Evolutionary conservation across 208 protist genomes (phyloP).

Genomic region (Crithidia brevicula): DNA sequence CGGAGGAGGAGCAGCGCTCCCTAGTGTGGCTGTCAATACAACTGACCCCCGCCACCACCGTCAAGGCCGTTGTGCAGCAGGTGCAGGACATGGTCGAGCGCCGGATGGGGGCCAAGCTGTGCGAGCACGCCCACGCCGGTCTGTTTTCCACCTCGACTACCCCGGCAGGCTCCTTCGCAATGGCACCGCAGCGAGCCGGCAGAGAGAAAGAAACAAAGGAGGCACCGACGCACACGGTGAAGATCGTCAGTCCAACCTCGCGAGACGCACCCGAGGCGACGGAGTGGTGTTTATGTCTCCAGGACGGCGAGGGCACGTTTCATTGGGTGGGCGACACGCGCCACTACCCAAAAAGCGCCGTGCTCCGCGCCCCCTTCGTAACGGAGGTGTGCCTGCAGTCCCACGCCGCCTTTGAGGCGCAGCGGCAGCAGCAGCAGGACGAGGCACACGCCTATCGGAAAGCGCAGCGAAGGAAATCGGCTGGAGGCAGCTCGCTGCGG

Average conservation of each 20-base stretch:
- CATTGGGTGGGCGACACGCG: conserved; percentile 38
- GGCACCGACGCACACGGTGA: too few species aligned
- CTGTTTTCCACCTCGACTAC: conserved; percentile 7
- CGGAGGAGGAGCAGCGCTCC: conserved; percentile 1
- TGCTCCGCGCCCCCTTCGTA: conserved; percentile 34
- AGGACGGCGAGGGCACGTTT: conserved; percentile 33
- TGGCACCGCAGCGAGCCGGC: too few species aligned
- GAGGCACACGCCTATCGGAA: background rate
- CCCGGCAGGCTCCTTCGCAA: conserved; percentile 4
- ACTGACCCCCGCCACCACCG: conserved; percentile 34
- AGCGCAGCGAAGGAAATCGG: background rate
- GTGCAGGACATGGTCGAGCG: conserved; percentile 39
- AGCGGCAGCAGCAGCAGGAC: background rate
- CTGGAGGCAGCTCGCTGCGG: background rate
- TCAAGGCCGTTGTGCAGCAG: conserved; percentile 28
- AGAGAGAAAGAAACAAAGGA: too few species aligned
- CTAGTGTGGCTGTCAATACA: conserved; percentile 53
- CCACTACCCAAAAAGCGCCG: conserved; percentile 13
- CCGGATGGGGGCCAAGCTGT: conserved; percentile 39
- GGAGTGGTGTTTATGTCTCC: conserved; percentile 44
- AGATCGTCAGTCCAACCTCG: background rate
- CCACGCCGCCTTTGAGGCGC: conserved; percentile 20
- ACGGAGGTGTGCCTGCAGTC: conserved; percentile 33
- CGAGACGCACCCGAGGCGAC: background rate
- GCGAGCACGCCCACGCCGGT: background rate